These are phyloP conservation scores for Skeletonema potamos DNA, from an alignment of 108 stramenopile genomes.

Conservation along the genomic window DNA sequence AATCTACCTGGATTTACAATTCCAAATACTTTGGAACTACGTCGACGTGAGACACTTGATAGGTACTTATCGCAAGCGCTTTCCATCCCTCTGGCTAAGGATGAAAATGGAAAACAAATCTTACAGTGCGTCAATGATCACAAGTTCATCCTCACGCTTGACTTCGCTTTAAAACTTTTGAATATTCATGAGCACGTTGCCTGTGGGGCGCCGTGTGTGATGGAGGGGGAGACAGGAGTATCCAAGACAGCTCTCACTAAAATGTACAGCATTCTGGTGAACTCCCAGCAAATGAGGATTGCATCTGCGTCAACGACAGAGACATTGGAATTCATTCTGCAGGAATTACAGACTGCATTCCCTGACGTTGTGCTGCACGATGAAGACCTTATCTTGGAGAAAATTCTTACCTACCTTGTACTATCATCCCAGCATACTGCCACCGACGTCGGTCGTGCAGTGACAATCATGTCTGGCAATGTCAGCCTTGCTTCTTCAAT, in stretches of 20 bases:
- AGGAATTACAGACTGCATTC: background rate
- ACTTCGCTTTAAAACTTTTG: conserved; percentile 29
- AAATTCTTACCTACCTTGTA: conserved; percentile 13
- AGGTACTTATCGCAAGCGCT: conserved; percentile 33
- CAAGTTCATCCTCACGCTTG: conserved; percentile 29
- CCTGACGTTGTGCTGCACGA: background rate
- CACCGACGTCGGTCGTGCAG: background rate
- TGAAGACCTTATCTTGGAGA: background rate
- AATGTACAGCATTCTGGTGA: conserved; percentile 40
- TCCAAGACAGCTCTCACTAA: conserved; percentile 37
- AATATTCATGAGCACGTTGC: conserved; percentile 32
- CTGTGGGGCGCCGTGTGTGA: conserved; percentile 27
- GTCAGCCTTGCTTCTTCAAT: conserved; percentile 5
- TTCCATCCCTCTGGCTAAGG: conserved; percentile 11
- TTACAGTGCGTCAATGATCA: conserved; percentile 28
- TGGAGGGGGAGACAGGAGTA: conserved; percentile 41
- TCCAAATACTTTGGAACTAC: conserved; percentile 14
- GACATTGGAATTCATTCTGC: background rate
- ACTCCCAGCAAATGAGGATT: conserved; percentile 6
- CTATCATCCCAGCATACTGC: conserved; percentile 15
- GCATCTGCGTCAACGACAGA: conserved; percentile 11
- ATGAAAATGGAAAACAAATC: background rate
- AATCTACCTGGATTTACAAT: conserved; percentile 29
- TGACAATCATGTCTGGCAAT: background rate
- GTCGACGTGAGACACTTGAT: conserved; percentile 30